Conservation (phyloP, 1,139 yeast species). For the Wickerhamiella pararugosa region DNA sequence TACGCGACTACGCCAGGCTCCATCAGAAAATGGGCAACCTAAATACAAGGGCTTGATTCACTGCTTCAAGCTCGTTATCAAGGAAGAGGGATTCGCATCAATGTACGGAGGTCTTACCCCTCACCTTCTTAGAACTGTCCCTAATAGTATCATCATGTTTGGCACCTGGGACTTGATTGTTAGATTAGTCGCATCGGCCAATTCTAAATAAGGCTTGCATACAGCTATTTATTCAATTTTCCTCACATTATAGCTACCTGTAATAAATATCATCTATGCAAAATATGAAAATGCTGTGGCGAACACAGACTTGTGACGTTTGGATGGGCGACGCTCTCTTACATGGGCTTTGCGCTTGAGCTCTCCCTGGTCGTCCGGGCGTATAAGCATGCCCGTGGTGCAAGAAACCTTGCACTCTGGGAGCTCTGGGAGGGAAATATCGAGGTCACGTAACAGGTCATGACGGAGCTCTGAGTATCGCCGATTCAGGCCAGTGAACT, state of each 20-base stretch:
- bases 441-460: not conserved
- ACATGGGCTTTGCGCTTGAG: too few species aligned
- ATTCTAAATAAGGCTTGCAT: not conserved
- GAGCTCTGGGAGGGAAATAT: not conserved
- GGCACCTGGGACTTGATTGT: slow-evolving; percentile 97
- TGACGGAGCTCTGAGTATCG: not conserved
- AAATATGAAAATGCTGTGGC: too few species aligned
- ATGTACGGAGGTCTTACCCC: slow-evolving; percentile 98
- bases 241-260: too few species aligned
- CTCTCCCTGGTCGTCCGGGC: too few species aligned
- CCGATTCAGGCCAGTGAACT: not conserved
- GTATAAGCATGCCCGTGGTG: too few species aligned
- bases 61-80: slow-evolving; percentile 65
- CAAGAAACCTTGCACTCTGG: too few species aligned
- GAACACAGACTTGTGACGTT: too few species aligned
- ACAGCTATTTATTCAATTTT: not conserved
- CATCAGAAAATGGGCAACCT: slow-evolving; percentile 60
- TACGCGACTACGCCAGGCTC: slow-evolving; percentile 92
- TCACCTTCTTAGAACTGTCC: slow-evolving; percentile 89
- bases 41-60: slow-evolving; percentile 85
- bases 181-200: slow-evolving; percentile 27
- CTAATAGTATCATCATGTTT: slow-evolving; percentile 95
- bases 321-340: too few species aligned
- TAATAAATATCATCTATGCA: too few species aligned
- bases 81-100: slow-evolving; percentile 83